Percentiles rank a stretch among this genome's conserved stretches.
Conservation (phyloP, 2,329 filamentous ascomycete genomes). For the Aspergillus pseudoglaucus region DNA sequence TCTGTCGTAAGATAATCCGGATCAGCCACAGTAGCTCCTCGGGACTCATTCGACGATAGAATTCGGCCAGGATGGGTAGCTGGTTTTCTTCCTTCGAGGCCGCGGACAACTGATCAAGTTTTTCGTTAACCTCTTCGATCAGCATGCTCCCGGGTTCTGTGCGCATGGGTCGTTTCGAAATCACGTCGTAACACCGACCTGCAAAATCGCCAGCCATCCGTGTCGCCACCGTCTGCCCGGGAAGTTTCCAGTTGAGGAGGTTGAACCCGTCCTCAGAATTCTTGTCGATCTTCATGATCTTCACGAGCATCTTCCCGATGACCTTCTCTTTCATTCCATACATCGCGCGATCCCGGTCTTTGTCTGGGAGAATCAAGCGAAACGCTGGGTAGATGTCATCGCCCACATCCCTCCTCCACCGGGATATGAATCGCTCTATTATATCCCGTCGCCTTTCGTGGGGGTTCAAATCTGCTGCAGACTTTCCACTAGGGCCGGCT, state of each 20-base stretch:
- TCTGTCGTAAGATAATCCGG: conserved; percentile 79
- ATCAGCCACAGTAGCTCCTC: conserved; percentile 94
- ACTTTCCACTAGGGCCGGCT: conserved; percentile 51
- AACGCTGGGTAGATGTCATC: conserved; percentile 90
- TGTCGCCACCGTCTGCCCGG: conserved; percentile 58
- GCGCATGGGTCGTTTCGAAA: conserved; percentile 75
- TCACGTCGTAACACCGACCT: conserved; percentile 76
- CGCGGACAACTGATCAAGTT: conserved; percentile 70
- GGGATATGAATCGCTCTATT: conserved; percentile 76
- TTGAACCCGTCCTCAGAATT: conserved; percentile 83
- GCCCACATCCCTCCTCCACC: conserved; percentile 84
- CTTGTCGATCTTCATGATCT: conserved; percentile 84
- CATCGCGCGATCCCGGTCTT: conserved; percentile 84
- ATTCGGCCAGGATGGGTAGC: conserved; percentile 68
- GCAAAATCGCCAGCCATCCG: conserved; percentile 85
- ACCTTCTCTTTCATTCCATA: conserved; percentile 91
- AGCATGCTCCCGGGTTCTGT: conserved; percentile 69
- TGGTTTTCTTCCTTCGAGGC: conserved; percentile 79
- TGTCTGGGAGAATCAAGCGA: conserved; percentile 83
- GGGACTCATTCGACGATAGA: conserved; percentile 87
- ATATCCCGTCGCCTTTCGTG: conserved; percentile 74
- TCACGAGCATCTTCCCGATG: conserved; percentile 85
- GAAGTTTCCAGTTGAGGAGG: conserved; percentile 86
- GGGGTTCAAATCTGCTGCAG: conserved; percentile 51
- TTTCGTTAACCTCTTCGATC: conserved; percentile 81